Base-by-base conservation (phyloP, 495 filamentous ascomycete species). In the Penicillium lividum region DNA sequence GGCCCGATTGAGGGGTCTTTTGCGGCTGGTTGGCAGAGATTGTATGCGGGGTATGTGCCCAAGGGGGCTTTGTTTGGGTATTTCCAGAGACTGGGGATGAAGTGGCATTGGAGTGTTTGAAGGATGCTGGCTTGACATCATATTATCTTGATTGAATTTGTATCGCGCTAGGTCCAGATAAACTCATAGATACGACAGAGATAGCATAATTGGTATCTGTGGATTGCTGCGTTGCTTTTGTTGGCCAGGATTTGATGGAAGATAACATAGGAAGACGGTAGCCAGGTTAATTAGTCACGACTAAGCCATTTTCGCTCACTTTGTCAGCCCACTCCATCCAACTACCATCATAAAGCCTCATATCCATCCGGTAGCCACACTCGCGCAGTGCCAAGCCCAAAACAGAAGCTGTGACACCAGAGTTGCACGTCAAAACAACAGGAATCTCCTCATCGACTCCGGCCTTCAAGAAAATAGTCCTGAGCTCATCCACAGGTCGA, bases 1-100 rank as follows among this genome's bases (percentile, higher is more conserved):
- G 82, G 81, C 15, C 77, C 78, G 3, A 60, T 80, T 53, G 73
- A 74, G 61, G 77, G 71, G 5, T 68, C 76, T 11, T 82, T 71
- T 50, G 80, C 80, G 22, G 74, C 80, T 3, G 5, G 7, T 18
- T 83, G 80, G 80, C 73, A 80, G 61, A 43, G 64, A 16, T 64
- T 7, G 8, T 81, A 77, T 62, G 60, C 45, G 10, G 78, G 80
- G 3, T 70, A 74, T 59, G 80, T 84, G 40, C 75, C 77, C 0
- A 77, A 74, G 60, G 63, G 65, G 0, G 74, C 75, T 6, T 64
- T 83, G n/a, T 82, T 84, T 60, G 66, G 74, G 0, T 84, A 68
- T 54, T 72, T 84, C 16, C 81, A 84, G 70, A 63, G 77, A 9
- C 61, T 83, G 59, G 80, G 81, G 1, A 82, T 83, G 79, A 67